Conservation (phyloP, 1,284 basidiomycete species). For the Puccinia horiana region DNA sequence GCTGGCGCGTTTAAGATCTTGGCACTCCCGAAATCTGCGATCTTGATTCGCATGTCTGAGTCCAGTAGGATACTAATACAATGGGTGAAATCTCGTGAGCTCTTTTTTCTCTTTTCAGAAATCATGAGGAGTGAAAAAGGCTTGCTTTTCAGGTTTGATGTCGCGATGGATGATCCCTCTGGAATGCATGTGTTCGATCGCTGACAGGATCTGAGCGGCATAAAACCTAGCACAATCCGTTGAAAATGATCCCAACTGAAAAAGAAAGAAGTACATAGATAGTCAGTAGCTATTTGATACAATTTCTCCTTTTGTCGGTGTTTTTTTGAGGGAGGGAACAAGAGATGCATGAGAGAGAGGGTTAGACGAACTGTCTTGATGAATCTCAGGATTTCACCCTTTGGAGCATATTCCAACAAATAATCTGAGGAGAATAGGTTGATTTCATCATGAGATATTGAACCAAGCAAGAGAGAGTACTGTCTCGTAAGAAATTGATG, state of each 20-base stretch:
- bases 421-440: conserved; percentile 67
- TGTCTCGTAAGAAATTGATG: background rate
- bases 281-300: background rate
- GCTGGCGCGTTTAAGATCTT: conserved; percentile 69
- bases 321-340: background rate
- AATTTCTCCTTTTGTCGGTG: background rate
- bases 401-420: conserved; percentile 82
- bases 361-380: conserved; percentile 63
- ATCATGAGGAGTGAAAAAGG: background rate
- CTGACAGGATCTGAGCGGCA: conserved; percentile 81
- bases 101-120: background rate
- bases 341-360: background rate
- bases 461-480: background rate
- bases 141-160: conserved; percentile 82
- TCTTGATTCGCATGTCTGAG: conserved; percentile 78
- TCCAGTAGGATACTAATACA: conserved; percentile 73
- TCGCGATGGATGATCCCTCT: conserved; percentile 89
- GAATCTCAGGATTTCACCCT: conserved; percentile 80
- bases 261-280: background rate
- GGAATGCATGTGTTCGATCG: conserved; percentile 82
- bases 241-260: conserved; percentile 71
- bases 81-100: background rate
- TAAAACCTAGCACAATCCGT: conserved; percentile 75
- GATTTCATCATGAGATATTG: background rate
- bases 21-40: conserved; percentile 96